A percentile compares a stretch with the other conserved stretches of the same genome.
Evolutionary conservation across 2,329 filamentous ascomycete genomes (phyloP).

Genomic region (Colletotrichum sp.): DNA sequence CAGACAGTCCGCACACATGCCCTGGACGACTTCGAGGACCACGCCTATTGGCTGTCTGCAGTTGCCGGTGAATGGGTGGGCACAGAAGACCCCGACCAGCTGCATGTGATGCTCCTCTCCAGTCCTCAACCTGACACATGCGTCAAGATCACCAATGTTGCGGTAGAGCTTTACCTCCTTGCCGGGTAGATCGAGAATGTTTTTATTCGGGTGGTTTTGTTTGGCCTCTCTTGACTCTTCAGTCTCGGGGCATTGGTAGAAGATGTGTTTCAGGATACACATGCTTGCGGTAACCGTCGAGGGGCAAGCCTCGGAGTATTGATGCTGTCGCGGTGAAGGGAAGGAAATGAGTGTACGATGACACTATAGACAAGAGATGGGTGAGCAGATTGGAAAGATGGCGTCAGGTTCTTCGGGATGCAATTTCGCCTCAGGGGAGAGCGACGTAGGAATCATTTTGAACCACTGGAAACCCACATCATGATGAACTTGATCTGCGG

Average conservation of each 20-base stretch:
- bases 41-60: background rate
- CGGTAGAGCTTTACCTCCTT: background rate
- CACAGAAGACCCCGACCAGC: background rate
- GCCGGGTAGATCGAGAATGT: background rate
- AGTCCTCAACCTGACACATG: background rate
- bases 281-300: background rate
- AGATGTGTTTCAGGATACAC: background rate
- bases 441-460: background rate
- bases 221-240: background rate
- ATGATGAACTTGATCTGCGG: background rate
- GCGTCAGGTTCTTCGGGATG: background rate
- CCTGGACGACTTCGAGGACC: background rate
- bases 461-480: fast-evolving
- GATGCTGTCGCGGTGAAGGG: background rate
- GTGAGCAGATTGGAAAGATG: fast-evolving
- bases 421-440: background rate
- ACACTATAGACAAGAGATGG: background rate
- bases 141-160: background rate
- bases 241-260: background rate
- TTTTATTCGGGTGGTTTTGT: fast-evolving
- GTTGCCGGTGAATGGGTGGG: background rate
- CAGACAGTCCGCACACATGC: background rate
- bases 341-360: background rate
- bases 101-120: background rate
- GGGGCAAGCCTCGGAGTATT: background rate